Evolutionary conservation across 306 rosid genomes (phyloP).

Genomic region (Gastrolobium villosum): DNA sequence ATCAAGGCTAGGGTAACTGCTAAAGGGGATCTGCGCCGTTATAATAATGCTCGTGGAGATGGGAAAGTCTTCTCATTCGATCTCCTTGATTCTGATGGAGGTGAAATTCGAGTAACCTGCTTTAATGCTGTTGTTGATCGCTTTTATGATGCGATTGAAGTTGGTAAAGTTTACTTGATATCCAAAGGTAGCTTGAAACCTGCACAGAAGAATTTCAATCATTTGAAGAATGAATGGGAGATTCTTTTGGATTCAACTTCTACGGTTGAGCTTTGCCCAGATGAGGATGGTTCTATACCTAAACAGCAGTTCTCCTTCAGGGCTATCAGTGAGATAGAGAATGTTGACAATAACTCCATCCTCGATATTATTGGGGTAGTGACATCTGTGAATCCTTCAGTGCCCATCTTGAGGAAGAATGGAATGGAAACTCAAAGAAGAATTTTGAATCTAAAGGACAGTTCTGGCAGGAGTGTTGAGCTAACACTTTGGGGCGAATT

Average conservation of each 20-base stretch:
- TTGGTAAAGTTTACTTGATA: slow-evolving; percentile 90
- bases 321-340: slow-evolving; percentile 87
- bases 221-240: slow-evolving; percentile 98
- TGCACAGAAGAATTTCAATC: slow-evolving; percentile 92
- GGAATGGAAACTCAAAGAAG: slow-evolving; percentile 99
- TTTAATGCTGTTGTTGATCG: slow-evolving; percentile 97
- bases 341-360: slow-evolving; percentile 76
- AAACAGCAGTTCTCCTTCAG: slow-evolving; percentile 85
- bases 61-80: slow-evolving; percentile 98
- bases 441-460: slow-evolving; percentile 80
- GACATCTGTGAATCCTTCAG: slow-evolving; percentile 81
- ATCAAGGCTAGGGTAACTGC: slow-evolving; percentile 98
- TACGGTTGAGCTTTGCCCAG: slow-evolving; percentile 81
- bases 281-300: slow-evolving; percentile 95
- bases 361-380: slow-evolving; percentile 89
- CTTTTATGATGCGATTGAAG: slow-evolving; percentile 79
- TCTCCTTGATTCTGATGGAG: slow-evolving; percentile 97
- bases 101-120: slow-evolving; percentile 94
- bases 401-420: slow-evolving; percentile 93
- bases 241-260: slow-evolving; percentile 83
- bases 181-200: slow-evolving; percentile 96
- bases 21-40: slow-evolving; percentile 94
- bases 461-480: slow-evolving; percentile 85
- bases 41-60: slow-evolving; percentile 96
- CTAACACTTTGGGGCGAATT: slow-evolving; percentile 96